These are phyloP conservation scores for Fusarium decemcellulare DNA, from an alignment of 2,329 filamentous ascomycete genomes.

Conservation along the genomic window DNA sequence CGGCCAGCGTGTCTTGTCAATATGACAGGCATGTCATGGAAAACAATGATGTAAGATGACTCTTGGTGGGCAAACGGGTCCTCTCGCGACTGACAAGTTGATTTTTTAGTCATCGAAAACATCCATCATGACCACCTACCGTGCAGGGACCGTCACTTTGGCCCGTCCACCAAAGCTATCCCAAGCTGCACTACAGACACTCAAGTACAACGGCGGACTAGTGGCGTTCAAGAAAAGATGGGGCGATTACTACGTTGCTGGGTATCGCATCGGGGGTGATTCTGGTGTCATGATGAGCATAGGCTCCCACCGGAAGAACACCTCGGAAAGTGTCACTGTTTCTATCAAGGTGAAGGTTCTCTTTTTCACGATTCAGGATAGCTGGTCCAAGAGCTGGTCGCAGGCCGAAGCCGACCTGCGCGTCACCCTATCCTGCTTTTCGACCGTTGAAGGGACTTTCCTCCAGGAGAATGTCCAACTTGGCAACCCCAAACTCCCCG, in stretches of 20 bases:
- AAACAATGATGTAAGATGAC: background rate
- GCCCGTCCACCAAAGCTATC: background rate
- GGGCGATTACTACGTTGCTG: conserved; percentile 6
- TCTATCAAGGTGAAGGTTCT: background rate
- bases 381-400: background rate
- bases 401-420: no score
- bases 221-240: background rate
- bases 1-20: background rate
- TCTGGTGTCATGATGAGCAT: background rate
- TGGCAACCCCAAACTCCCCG: no score
- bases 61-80: no score
- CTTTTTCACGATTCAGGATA: background rate
- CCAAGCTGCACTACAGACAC: background rate
- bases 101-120: no score
- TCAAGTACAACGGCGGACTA: background rate
- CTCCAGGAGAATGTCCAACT: no score
- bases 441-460: no score
- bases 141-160: no score
- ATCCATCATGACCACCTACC: no score
- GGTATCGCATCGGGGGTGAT: conserved; percentile 3
- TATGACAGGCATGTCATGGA: conserved; percentile 1
- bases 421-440: no score
- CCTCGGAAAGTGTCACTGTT: background rate
- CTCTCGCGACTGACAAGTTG: no score
- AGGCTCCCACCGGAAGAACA: background rate